Conservation (phyloP, 164 flowering plant species). For the Stephania cephalantha region DNA sequence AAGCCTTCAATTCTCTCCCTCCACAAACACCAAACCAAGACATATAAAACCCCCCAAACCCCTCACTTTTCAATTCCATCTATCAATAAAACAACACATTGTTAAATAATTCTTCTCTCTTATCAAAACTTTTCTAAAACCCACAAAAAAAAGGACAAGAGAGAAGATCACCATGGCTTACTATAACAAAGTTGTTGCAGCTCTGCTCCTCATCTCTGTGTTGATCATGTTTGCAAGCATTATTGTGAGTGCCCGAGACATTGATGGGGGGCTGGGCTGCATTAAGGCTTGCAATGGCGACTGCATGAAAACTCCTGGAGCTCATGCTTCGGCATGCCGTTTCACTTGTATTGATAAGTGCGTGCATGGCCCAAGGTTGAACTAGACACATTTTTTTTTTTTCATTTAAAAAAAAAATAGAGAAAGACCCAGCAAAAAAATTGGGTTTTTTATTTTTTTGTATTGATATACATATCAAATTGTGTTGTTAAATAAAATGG, state of each 20-base stretch:
- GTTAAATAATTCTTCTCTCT: not conserved
- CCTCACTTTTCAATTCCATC: not conserved
- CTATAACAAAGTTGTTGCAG: not conserved
- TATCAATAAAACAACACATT: not conserved
- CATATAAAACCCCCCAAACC: not conserved
- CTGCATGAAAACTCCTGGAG: not conserved
- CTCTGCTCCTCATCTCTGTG: not conserved
- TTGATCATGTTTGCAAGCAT: not conserved
- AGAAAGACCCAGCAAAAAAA: no score
- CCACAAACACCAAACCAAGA: not conserved
- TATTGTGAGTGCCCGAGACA: not conserved
- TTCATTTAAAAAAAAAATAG: no score
- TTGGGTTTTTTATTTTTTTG: no score
- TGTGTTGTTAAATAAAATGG: no score
- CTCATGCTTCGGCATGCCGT: not conserved
- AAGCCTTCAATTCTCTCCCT: not conserved
- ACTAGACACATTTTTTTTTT: no score
- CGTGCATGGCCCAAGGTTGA: not conserved
- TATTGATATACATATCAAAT: no score
- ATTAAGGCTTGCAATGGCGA: not conserved
- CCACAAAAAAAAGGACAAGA: not conserved
- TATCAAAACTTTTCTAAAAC: no score
- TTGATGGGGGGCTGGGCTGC: not conserved
- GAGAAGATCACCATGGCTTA: not conserved
- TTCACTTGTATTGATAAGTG: not conserved